Conservation (phyloP, 345 rosid genomes). For the Ceriops zippeliana region DNA sequence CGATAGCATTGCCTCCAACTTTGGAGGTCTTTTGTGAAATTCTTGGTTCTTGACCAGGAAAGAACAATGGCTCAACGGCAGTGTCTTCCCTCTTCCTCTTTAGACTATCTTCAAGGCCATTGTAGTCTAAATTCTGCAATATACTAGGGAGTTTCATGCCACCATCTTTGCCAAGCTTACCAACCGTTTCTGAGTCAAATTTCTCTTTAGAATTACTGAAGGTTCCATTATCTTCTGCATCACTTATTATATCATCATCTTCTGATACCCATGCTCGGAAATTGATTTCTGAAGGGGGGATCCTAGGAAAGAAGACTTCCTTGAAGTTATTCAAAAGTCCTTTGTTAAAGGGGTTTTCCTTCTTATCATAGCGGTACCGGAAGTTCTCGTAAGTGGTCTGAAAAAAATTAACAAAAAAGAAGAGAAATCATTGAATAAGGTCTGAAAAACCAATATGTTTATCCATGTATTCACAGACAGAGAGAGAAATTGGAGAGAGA, state of each 20-base stretch:
- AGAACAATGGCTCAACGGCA: conserved; percentile 23
- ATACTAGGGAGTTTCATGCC: conserved; percentile 31
- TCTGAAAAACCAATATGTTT: neutral
- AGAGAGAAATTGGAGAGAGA: too few relatives aligned
- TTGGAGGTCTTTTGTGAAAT: conserved; percentile 13
- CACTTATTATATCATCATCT: conserved; percentile 27
- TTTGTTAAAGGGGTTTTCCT: conserved; percentile 55
- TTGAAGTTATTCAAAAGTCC: conserved; percentile 45
- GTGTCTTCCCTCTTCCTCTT: conserved; percentile 29
- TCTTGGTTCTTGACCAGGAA: conserved; percentile 21
- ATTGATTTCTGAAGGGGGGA: conserved; percentile 45
- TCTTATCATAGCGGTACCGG: conserved; percentile 71
- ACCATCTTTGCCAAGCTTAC: conserved; percentile 31
- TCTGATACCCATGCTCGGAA: conserved; percentile 34
- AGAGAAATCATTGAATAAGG: neutral
- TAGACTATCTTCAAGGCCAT: conserved; percentile 33
- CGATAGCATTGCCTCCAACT: neutral
- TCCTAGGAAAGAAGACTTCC: conserved; percentile 47
- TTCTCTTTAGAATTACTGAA: conserved; percentile 35
- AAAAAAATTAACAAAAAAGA: neutral
- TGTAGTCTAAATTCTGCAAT: conserved; percentile 42
- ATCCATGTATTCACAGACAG: neutral
- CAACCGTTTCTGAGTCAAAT: conserved; percentile 51
- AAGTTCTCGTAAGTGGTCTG: conserved; percentile 86
- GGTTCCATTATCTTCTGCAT: conserved; percentile 15